A percentile compares a stretch with the other conserved stretches of the same genome.
phyloP scores from a whole-genome alignment of 106 monocot genomes.

The Dendrobium huoshanense region DNA sequence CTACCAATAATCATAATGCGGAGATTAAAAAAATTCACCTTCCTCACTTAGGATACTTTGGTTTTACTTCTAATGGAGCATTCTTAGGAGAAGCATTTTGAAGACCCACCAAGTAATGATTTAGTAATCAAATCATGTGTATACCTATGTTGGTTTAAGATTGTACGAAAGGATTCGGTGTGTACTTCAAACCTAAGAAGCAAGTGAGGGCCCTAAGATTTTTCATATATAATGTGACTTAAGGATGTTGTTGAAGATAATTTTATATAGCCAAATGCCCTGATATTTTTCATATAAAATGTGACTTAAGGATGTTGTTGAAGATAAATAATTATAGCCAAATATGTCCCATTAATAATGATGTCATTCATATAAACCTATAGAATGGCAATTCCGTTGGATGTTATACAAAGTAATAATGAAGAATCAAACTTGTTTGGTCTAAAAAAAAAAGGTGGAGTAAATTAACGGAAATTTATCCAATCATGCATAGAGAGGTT shows the following conservation, averaged over 20 bases:
- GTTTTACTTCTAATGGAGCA: neutral
- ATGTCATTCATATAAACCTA: constrained; percentile 4
- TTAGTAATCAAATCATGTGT: constrained; percentile 3
- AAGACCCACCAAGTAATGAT: neutral
- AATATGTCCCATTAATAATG: neutral
- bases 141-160: constrained; percentile 10
- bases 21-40: neutral
- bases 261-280: neutral
- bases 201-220: neutral
- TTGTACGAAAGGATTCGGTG: neutral
- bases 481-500: neutral
- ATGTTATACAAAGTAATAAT: neutral
- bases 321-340: neutral
- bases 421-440: constrained; percentile 10
- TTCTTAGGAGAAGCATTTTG: neutral
- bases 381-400: neutral
- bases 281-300: constrained; percentile 12
- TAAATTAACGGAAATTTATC: constrained; percentile 7
- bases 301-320: neutral
- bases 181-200: constrained; percentile 6
- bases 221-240: too few species aligned
- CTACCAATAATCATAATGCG: neutral
- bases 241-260: neutral
- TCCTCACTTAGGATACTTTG: neutral
- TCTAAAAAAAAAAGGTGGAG: neutral